Percentiles rank a stretch among this genome's conserved stretches.
These are phyloP conservation scores for Phytophthora megakarya DNA, from an alignment of 352 stramenopile genomes.

Conservation along the genomic window DNA sequence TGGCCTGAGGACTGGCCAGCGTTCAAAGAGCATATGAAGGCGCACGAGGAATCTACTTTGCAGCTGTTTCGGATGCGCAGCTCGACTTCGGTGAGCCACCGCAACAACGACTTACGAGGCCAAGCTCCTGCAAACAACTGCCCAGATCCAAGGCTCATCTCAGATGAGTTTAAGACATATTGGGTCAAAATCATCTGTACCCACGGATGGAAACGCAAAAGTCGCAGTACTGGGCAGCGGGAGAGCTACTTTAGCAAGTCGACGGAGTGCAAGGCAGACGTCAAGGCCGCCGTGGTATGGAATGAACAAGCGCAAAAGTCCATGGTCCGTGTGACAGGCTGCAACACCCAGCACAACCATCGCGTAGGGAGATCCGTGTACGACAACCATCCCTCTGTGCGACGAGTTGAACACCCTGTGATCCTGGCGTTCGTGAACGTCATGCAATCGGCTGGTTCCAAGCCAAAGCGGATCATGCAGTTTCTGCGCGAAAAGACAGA, in stretches of 20 bases:
- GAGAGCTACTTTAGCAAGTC: neutral
- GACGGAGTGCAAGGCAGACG: constrained; percentile 7
- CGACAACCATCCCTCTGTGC: constrained; percentile 3
- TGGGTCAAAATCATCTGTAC: constrained; percentile 1
- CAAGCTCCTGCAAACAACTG: neutral
- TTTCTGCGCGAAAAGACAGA: constrained; percentile 4
- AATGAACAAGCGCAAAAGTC: neutral
- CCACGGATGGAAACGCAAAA: constrained; percentile 5
- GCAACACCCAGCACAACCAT: constrained; percentile 4
- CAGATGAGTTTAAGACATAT: neutral
- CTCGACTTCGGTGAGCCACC: too few species aligned
- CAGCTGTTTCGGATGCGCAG: too few species aligned
- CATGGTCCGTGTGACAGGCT: constrained; percentile 1
- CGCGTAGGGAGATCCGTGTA: neutral
- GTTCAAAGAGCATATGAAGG: too few species aligned
- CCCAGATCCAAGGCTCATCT: neutral
- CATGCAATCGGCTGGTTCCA: constrained; percentile 1
- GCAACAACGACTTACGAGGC: too few species aligned
- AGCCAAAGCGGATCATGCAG: constrained; percentile 6
- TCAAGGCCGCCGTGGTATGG: neutral
- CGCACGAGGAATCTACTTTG: too few species aligned
- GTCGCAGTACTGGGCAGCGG: neutral
- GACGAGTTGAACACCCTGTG: neutral
- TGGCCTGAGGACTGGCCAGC: constrained; percentile 1
- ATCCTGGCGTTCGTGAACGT: constrained; percentile 4